These are phyloP conservation scores for Kingdonia uniflora DNA, from an alignment of 164 flowering plant species.

Conservation along the genomic window DNA sequence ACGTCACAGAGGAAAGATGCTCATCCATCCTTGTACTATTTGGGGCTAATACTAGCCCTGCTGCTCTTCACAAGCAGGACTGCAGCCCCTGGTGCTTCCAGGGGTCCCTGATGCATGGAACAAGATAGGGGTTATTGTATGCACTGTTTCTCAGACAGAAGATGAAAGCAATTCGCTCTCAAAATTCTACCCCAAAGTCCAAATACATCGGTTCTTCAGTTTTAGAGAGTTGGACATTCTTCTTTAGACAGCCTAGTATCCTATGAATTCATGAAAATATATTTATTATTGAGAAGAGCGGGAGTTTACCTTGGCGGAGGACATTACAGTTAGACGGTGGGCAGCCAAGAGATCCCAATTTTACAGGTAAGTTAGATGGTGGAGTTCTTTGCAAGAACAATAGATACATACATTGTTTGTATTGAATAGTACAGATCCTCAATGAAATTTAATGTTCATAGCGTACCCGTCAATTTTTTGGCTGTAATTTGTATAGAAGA, in stretches of 20 bases:
- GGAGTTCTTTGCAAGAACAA: background rate
- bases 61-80: slow-evolving; percentile 69
- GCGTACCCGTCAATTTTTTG: too few relatives aligned
- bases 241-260: background rate
- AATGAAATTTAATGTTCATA: background rate
- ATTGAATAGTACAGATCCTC: background rate
- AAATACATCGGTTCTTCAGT: slow-evolving; percentile 1
- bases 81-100: slow-evolving; percentile 99
- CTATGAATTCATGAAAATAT: too few relatives aligned
- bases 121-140: slow-evolving; percentile 69
- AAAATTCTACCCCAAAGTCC: slow-evolving; percentile 15
- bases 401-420: background rate
- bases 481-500: too few relatives aligned
- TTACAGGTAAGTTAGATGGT: background rate
- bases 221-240: background rate
- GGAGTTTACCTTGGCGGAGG: background rate
- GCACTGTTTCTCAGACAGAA: slow-evolving; percentile 44
- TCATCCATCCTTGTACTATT: slow-evolving; percentile 71
- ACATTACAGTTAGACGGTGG: background rate
- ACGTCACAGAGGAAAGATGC: slow-evolving; percentile 74
- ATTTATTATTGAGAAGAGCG: background rate
- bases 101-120: slow-evolving; percentile 95
- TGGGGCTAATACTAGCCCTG: slow-evolving; percentile 38
- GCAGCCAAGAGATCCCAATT: background rate
- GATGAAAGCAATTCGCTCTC: background rate